phyloP scores from a whole-genome alignment of 345 rosid species.

The Melastoma malabathricum region DNA sequence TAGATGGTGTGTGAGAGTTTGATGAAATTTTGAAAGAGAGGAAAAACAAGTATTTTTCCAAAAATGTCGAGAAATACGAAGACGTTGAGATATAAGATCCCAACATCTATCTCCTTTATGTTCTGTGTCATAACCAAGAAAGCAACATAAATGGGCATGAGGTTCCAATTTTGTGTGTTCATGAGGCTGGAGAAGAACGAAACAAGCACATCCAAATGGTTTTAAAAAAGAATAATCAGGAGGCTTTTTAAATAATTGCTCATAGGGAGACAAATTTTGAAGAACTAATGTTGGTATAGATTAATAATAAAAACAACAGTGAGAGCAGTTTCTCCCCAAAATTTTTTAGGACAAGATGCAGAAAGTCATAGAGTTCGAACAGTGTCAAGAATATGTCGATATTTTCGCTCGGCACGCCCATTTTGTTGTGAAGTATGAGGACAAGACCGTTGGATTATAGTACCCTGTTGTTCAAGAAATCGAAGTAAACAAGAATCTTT shows the following conservation, averaged over 20 bases:
- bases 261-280: neutral
- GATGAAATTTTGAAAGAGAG: neutral
- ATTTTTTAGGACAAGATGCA: neutral
- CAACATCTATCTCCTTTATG: neutral
- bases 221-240: neutral
- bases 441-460: constrained; percentile 1
- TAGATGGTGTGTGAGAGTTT: too few species aligned
- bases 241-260: neutral
- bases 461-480: neutral
- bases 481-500: neutral
- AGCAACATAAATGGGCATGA: neutral
- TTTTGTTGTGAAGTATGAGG: constrained; percentile 7
- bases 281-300: neutral
- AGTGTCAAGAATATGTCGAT: constrained; percentile 1
- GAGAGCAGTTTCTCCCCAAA: constrained; percentile 5
- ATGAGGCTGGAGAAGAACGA: constrained; percentile 4
- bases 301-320: constrained; percentile 5
- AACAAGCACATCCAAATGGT: constrained; percentile 6
- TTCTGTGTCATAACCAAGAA: constrained; percentile 1
- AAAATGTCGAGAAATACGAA: constrained; percentile 1
- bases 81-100: neutral
- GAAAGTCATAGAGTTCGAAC: neutral
- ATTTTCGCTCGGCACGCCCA: constrained; percentile 1
- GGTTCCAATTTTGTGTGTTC: neutral
- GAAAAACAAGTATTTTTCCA: neutral